Percentiles rank a stretch among this genome's conserved stretches.
These are phyloP conservation scores for Xylaria nigripes DNA, from an alignment of 495 filamentous ascomycete species.

Conservation along the genomic window DNA sequence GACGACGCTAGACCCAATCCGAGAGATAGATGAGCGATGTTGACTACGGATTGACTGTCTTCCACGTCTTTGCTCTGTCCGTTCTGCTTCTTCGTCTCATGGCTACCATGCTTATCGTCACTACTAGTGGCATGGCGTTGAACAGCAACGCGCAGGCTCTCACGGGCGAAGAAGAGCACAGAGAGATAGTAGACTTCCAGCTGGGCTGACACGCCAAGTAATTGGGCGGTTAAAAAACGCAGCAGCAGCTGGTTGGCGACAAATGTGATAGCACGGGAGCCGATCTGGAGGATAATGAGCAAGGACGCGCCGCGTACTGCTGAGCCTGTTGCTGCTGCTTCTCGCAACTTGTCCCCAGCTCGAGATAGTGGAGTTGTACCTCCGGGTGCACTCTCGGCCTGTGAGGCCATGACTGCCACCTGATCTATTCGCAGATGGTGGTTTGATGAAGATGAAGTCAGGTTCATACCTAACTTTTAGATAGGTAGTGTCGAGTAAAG, in stretches of 20 bases:
- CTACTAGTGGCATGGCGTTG: slow-evolving; percentile 56
- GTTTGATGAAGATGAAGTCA: neutral
- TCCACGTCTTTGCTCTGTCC: slow-evolving; percentile 17
- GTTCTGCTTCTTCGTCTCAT: slow-evolving; percentile 46
- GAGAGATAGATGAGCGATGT: slow-evolving; percentile 75
- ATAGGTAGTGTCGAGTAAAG: too few relatives aligned
- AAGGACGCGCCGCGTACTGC: slow-evolving; percentile 61
- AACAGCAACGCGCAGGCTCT: slow-evolving; percentile 76
- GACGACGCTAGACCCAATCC: slow-evolving; percentile 59
- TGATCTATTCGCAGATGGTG: neutral
- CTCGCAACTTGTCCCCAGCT: neutral
- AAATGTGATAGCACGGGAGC: slow-evolving; percentile 81
- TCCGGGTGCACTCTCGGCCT: neutral
- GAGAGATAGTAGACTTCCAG: slow-evolving; percentile 85
- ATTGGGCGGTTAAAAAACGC: slow-evolving; percentile 72
- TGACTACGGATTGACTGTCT: slow-evolving; percentile 63
- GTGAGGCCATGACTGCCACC: neutral
- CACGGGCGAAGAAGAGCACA: slow-evolving; percentile 83
- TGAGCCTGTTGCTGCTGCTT: slow-evolving; percentile 13
- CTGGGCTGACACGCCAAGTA: slow-evolving; percentile 78
- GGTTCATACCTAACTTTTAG: neutral
- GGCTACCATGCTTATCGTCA: slow-evolving; percentile 10
- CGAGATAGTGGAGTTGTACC: neutral
- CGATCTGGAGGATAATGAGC: slow-evolving; percentile 77
- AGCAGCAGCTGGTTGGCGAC: slow-evolving; percentile 81